Evolutionary conservation across 108 stramenopile genomes (phyloP).

Genomic region (Stephanodiscus minutulus): DNA sequence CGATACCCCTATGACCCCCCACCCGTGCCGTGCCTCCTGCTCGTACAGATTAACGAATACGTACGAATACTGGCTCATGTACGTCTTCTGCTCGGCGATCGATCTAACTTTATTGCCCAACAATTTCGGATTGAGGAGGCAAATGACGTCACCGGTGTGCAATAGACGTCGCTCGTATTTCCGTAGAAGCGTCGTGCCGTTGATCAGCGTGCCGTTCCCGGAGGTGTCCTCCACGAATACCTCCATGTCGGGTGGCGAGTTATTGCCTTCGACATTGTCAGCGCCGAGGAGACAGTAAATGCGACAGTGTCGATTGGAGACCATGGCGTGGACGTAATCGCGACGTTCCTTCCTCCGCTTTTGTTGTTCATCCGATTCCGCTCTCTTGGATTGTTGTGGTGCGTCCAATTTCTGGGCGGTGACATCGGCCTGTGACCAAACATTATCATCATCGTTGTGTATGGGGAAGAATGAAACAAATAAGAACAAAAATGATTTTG

Average conservation of each 20-base stretch:
- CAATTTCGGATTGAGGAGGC: slow-evolving; percentile 76
- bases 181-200: slow-evolving; percentile 64
- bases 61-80: slow-evolving; percentile 69
- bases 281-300: slow-evolving; percentile 64
- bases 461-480: not conserved
- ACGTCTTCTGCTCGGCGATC: slow-evolving; percentile 30
- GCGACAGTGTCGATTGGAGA: slow-evolving; percentile 80
- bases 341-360: slow-evolving; percentile 37
- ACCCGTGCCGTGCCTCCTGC: slow-evolving; percentile 40
- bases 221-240: slow-evolving; percentile 91
- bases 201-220: slow-evolving; percentile 92
- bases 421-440: slow-evolving; percentile 14
- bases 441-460: not conserved
- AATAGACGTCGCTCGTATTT: slow-evolving; percentile 80
- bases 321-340: slow-evolving; percentile 71
- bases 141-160: slow-evolving; percentile 93
- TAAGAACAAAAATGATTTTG: not conserved
- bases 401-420: slow-evolving; percentile 30
- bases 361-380: slow-evolving; percentile 12
- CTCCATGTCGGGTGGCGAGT: slow-evolving; percentile 49
- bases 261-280: slow-evolving; percentile 2
- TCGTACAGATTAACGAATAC: slow-evolving; percentile 76
- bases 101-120: slow-evolving; percentile 58
- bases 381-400: not conserved
- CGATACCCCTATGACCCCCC: slow-evolving; percentile 21